Percentiles rank a stretch among this genome's conserved stretches.
These are phyloP conservation scores for Ehretia macrophylla DNA, from an alignment of 257 asterid species.

Conservation along the genomic window DNA sequence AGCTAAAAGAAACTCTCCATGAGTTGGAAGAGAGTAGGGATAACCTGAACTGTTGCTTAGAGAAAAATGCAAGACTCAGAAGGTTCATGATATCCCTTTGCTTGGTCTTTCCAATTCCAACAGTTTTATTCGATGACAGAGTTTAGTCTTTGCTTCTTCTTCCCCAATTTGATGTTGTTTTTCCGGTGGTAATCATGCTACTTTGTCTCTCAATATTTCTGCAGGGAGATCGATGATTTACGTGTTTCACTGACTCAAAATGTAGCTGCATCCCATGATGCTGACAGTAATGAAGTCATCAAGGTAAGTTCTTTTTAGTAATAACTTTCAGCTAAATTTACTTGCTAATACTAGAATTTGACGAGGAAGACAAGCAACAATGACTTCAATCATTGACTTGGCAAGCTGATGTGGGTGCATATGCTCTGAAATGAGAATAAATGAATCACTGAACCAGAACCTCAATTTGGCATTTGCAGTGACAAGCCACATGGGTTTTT, in stretches of 20 bases:
- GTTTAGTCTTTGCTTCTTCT: constrained; percentile 4
- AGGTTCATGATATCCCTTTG: constrained; percentile 29
- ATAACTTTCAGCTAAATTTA: background rate
- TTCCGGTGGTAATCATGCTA: background rate
- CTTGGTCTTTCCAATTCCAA: background rate
- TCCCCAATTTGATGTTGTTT: constrained; percentile 1
- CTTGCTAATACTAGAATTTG: no score
- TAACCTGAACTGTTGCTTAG: constrained; percentile 53
- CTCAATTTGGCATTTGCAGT: no score
- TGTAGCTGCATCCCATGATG: constrained; percentile 33
- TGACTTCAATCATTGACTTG: background rate
- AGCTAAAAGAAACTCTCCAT: constrained; percentile 57
- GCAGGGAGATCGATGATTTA: constrained; percentile 65
- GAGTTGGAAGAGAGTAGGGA: constrained; percentile 68
- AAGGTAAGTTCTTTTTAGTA: constrained; percentile 43
- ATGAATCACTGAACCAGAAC: no score
- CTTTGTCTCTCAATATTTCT: constrained; percentile 19
- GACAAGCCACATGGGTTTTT: no score
- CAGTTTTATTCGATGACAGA: background rate
- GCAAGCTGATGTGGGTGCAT: no score
- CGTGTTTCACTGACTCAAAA: constrained; percentile 31
- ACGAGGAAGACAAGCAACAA: background rate
- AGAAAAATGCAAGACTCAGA: constrained; percentile 66
- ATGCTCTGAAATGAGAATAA: no score
- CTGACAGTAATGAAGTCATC: constrained; percentile 44